A percentile compares a stretch with the other conserved stretches of the same genome.
These are phyloP conservation scores for Chrysanthemum lavandulifolium DNA, from an alignment of 129 eudicot species.

Conservation along the genomic window DNA sequence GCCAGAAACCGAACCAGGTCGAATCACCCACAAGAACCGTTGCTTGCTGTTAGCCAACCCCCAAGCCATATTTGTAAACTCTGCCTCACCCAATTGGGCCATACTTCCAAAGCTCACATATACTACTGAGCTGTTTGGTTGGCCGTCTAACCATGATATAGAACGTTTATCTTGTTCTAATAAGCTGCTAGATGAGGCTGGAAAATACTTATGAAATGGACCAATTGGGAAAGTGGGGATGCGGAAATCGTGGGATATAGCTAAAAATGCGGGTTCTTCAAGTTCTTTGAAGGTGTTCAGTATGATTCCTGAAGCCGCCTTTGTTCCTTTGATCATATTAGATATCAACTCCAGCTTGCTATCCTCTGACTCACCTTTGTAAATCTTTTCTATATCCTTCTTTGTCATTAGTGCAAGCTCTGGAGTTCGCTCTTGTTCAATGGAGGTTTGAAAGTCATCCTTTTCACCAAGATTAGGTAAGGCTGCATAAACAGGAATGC, in stretches of 20 bases:
- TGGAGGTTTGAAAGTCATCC: conserved; percentile 28
- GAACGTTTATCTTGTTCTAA: conserved; percentile 32
- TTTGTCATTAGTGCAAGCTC: conserved; percentile 42
- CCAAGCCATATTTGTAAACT: conserved; percentile 40
- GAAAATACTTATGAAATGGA: conserved; percentile 49
- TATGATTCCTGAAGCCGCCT: conserved; percentile 42
- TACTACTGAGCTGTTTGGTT: conserved; percentile 43
- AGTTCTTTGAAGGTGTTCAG: conserved; percentile 49
- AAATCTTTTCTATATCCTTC: conserved; percentile 31
- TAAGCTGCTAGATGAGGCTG: conserved; percentile 38
- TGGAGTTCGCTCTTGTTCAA: conserved; percentile 25
- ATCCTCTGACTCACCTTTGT: conserved; percentile 18
- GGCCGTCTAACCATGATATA: conserved; percentile 51
- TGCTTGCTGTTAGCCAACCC: conserved; percentile 50
- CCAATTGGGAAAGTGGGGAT: conserved; percentile 45
- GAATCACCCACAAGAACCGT: conserved; percentile 57
- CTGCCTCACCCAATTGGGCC: conserved; percentile 23
- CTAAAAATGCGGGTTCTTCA: conserved; percentile 37
- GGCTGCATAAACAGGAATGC: conserved; percentile 26
- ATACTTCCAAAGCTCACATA: conserved; percentile 60
- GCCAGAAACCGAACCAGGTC: conserved; percentile 42
- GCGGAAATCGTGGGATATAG: conserved; percentile 19
- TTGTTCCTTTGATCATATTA: conserved; percentile 35
- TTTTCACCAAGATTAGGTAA: conserved; percentile 15
- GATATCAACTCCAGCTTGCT: conserved; percentile 3